phyloP scores from a whole-genome alignment of 2,329 filamentous ascomycete genomes.

The Apiospora marii region DNA sequence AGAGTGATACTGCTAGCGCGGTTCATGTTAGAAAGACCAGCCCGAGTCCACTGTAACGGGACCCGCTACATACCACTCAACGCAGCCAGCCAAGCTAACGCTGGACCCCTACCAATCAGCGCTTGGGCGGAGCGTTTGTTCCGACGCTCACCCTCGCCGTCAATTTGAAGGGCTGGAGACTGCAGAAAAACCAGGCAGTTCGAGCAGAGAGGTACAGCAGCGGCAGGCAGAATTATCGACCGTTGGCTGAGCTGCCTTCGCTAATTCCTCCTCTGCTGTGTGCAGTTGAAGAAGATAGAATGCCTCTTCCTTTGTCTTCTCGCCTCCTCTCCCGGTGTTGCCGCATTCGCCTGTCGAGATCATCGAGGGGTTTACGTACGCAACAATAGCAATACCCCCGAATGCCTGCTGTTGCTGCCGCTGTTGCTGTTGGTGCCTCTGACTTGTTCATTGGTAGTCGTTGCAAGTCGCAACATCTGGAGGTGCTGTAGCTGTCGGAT shows the following conservation, averaged over 20 bases:
- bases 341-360: not conserved
- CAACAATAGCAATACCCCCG: not conserved
- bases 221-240: not conserved
- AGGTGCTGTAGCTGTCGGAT: not conserved
- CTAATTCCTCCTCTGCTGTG: not conserved
- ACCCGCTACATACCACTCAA: not conserved
- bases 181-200: not conserved
- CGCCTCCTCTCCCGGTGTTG: not conserved
- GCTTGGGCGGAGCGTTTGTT: conserved; percentile 19
- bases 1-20: not conserved
- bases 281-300: not conserved
- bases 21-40: not conserved
- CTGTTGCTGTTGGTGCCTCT: not conserved
- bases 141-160: conserved; percentile 14
- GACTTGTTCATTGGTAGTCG: not conserved
- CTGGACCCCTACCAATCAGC: conserved; percentile 30
- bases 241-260: not conserved
- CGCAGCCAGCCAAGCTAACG: not conserved
- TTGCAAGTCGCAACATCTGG: not conserved
- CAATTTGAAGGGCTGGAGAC: conserved; percentile 1
- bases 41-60: not conserved
- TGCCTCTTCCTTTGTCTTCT: not conserved
- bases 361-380: conserved; percentile 1
- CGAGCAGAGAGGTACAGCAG: not conserved
- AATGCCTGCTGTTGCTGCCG: not conserved